phyloP scores from a whole-genome alignment of 805 yeast species.

The Candida suzukii region DNA sequence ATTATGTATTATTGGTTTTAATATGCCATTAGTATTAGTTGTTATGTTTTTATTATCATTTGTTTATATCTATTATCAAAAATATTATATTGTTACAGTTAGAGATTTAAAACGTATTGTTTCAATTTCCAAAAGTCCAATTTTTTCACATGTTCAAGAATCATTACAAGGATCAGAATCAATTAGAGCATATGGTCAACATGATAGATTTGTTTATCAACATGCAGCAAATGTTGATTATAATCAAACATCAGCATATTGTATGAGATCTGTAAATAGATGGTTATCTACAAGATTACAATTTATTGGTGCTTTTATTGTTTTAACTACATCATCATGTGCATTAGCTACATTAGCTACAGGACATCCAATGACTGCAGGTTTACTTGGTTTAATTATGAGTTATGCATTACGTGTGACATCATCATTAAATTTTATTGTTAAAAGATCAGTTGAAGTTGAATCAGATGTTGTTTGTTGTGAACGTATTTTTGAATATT shows the following conservation, averaged over 20 bases:
- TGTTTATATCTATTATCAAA: slow-evolving; percentile 65
- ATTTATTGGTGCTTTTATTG: slow-evolving; percentile 50
- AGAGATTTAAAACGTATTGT: slow-evolving; percentile 75
- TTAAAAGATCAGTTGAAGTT: slow-evolving; percentile 54
- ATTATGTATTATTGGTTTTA: slow-evolving; percentile 41
- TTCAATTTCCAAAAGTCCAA: slow-evolving; percentile 65
- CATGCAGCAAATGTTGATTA: slow-evolving; percentile 45
- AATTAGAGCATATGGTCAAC: slow-evolving; percentile 70
- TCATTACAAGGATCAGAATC: slow-evolving; percentile 72
- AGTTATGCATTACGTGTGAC: slow-evolving; percentile 57
- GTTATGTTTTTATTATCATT: slow-evolving; percentile 40
- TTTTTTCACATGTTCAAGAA: slow-evolving; percentile 78
- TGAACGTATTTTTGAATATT: slow-evolving; percentile 87
- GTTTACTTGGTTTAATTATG: slow-evolving; percentile 59
- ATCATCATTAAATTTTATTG: slow-evolving; percentile 44
- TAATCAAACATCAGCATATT: slow-evolving; percentile 39
- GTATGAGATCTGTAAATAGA: slow-evolving; percentile 50
- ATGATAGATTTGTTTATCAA: slow-evolving; percentile 49
- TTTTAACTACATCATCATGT: slow-evolving; percentile 43
- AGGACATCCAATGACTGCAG: slow-evolving; percentile 40
- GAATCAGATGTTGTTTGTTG: slow-evolving; percentile 71
- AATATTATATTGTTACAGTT: slow-evolving; percentile 59
- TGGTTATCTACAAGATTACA: slow-evolving; percentile 62
- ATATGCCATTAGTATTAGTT: slow-evolving; percentile 47
- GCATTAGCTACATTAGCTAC: slow-evolving; percentile 34